A percentile compares a stretch with the other conserved stretches of the same genome.
These are phyloP conservation scores for Umbelopsis sp. DNA, from an alignment of 192 early-diverging fungal species.

Conservation along the genomic window DNA sequence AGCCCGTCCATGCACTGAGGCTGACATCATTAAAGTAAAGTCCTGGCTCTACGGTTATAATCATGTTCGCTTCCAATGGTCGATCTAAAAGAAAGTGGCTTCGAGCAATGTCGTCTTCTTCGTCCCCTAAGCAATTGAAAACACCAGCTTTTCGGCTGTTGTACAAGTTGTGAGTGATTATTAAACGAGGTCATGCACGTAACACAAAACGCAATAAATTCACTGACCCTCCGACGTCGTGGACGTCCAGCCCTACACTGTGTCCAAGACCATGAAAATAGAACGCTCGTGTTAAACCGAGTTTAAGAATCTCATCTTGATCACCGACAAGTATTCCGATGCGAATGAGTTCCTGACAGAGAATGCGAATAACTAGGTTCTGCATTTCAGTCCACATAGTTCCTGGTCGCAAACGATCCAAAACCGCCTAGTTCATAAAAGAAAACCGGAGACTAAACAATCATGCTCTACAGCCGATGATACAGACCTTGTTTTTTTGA, in stretches of 20 bases:
- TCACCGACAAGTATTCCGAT: constrained; percentile 77
- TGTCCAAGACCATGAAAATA: constrained; percentile 94
- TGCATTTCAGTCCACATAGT: constrained; percentile 94
- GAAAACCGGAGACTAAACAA: neutral
- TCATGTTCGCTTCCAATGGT: constrained; percentile 77
- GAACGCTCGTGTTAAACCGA: constrained; percentile 78
- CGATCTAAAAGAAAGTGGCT: constrained; percentile 75
- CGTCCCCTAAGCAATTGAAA: constrained; percentile 58
- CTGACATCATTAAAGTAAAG: constrained; percentile 87
- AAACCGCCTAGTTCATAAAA: constrained; percentile 52
- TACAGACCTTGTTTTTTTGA: neutral
- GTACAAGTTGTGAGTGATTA: neutral
- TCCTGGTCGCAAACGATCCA: constrained; percentile 69
- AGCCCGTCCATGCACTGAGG: constrained; percentile 60
- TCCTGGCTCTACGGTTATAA: constrained; percentile 92
- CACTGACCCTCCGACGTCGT: constrained; percentile 85
- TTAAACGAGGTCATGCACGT: constrained; percentile 17
- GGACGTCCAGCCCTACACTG: constrained; percentile 88
- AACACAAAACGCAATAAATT: constrained; percentile 1
- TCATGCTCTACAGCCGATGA: neutral
- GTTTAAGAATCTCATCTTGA: constrained; percentile 58
- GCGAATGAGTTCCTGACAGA: constrained; percentile 67
- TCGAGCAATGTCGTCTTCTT: constrained; percentile 68
- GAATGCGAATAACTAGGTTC: constrained; percentile 63
- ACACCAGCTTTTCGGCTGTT: constrained; percentile 11